Base-by-base conservation (phyloP, 192 early-diverging fungal genomes). In the Entomortierella beljakovae region DNA sequence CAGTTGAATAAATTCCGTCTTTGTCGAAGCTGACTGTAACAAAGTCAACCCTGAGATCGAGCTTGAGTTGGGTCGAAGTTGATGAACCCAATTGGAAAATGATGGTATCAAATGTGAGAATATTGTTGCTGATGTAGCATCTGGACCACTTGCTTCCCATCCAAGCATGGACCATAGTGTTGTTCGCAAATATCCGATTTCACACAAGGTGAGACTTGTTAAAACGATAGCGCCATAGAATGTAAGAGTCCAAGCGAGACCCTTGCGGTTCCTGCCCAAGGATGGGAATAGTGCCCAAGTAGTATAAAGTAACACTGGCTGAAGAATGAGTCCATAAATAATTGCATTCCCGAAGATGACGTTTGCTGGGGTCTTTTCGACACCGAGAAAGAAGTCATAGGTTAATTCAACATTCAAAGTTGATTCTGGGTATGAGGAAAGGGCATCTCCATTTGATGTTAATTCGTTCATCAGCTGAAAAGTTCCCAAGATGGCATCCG, bases 31-130 rank as follows among this genome's bases (percentile, higher is more conserved):
- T 34, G 31, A 0, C 25, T 38, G 23, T 25, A 43, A 32, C 8
- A 61, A 46, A 0, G 56, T 53, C 1, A 34, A 16, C 0, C 16
- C 31, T 29, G 28, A 25, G 23, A n/a, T 2, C 8, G 49, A n/a
- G 10, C 5, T 50, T 6, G 33, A 11, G 29, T 40, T 2, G 16
- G 20, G 16, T 10, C 64, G 53, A 16, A 63, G 42, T 2, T 77
- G 35, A 11, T 57, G 16, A 16, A 33, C 53, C 73, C 73, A 77
- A 5, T 29, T 35, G 34, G 68, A 40, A 22, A 77, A 68, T 10
- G 23, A 28, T 37, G 73, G 73, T 8, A 37, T 11, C 60, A 49
- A 68, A 31, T 77, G 52, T 10, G 73, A 57, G 31, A 77, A 68
- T 1, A 77, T 18, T n/a, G 66, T 77, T 2, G 60, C 54, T 1